Percentiles rank a stretch among this genome's conserved stretches.
Evolutionary conservation across 2,329 filamentous ascomycete genomes (phyloP).

Genomic region (Didymella exigua): DNA sequence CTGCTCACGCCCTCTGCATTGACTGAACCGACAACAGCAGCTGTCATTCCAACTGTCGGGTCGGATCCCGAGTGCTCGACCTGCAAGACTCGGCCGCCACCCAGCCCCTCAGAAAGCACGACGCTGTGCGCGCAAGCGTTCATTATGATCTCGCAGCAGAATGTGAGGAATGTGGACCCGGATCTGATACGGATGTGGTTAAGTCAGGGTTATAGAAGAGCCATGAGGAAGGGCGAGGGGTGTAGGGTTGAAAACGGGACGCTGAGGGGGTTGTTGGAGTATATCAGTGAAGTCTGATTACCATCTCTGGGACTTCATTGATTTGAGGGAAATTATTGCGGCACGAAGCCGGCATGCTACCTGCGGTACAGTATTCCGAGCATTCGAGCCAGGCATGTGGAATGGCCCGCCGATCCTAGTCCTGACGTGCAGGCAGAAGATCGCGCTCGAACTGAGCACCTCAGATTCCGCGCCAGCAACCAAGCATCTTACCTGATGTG

Average conservation of each 20-base stretch:
- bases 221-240: constrained; percentile 38
- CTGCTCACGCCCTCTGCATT: not conserved
- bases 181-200: constrained; percentile 41
- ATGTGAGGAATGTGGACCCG: constrained; percentile 41
- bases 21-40: not conserved
- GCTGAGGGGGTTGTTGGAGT: constrained; percentile 42
- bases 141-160: constrained; percentile 43
- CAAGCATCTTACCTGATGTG: too few relatives aligned
- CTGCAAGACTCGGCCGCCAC: constrained; percentile 34
- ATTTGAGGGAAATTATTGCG: too few relatives aligned
- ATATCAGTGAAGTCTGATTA: constrained; percentile 36
- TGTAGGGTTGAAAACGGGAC: constrained; percentile 45
- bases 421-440: too few relatives aligned
- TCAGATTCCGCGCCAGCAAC: too few relatives aligned
- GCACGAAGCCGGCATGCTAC: too few relatives aligned
- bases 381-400: too few relatives aligned
- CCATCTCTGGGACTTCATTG: too few relatives aligned
- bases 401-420: too few relatives aligned
- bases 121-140: constrained; percentile 45
- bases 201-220: constrained; percentile 37
- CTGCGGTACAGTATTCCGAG: too few relatives aligned
- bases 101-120: constrained; percentile 38
- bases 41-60: not conserved
- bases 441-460: too few relatives aligned
- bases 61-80: constrained; percentile 33